phyloP scores from a whole-genome alignment of 2,329 filamentous ascomycete species.

The Trichoderma sp. region DNA sequence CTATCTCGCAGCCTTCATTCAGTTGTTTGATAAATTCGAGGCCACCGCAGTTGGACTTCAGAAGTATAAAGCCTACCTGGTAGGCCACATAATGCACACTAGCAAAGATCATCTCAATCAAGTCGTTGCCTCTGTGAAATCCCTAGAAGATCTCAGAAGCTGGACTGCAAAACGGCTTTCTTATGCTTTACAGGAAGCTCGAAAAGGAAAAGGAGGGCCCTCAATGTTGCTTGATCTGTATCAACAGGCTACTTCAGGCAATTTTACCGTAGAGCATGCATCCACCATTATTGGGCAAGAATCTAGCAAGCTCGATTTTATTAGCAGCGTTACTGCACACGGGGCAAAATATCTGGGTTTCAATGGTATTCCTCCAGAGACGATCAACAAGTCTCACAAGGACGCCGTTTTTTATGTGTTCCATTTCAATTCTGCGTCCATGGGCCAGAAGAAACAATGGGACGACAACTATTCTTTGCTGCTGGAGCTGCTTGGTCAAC shows the following conservation, averaged over 20 bases:
- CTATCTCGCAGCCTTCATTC: constrained; percentile 10
- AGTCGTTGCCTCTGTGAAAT: neutral
- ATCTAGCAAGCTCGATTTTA: constrained; percentile 29
- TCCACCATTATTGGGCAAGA: constrained; percentile 22
- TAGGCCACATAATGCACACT: constrained; percentile 12
- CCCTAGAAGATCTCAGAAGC: neutral
- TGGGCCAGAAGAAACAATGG: constrained; percentile 24
- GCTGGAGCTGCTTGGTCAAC: constrained; percentile 14
- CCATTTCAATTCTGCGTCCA: constrained; percentile 19
- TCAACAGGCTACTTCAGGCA: rapidly evolving
- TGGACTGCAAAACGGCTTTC: neutral
- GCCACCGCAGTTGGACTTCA: neutral
- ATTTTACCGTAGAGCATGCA: neutral
- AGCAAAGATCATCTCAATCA: constrained; percentile 15
- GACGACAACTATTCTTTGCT: neutral
- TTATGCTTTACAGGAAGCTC: neutral
- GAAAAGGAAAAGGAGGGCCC: neutral
- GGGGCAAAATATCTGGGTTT: constrained; percentile 31
- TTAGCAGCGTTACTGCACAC: neutral
- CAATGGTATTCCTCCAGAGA: constrained; percentile 25
- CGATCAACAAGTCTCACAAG: neutral
- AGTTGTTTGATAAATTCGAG: constrained; percentile 27
- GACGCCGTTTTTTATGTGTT: neutral
- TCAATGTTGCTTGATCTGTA: neutral
- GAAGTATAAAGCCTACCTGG: constrained; percentile 20